Conservation (phyloP, 495 filamentous ascomycete species). For the Tuber brumale region DNA sequence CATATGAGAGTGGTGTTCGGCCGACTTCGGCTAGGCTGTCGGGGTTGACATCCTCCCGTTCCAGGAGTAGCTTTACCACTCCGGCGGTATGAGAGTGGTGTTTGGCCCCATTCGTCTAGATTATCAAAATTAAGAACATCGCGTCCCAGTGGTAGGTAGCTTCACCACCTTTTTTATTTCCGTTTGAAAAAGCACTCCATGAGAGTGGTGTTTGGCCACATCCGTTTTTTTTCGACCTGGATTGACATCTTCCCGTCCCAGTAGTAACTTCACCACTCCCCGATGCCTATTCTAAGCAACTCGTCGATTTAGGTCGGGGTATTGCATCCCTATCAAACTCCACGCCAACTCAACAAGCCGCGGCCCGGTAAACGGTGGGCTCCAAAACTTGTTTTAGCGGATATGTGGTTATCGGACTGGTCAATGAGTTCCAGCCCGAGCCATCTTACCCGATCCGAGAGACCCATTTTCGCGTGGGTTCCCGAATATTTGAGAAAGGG, state of each 20-base stretch:
- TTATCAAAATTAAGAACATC: not conserved
- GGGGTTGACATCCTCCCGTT: slow-evolving; percentile 6
- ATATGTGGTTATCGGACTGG: slow-evolving; percentile 4
- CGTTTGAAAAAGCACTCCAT: not conserved
- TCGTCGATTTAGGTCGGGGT: not conserved
- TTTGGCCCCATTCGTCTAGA: not conserved
- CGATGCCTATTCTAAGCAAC: not conserved
- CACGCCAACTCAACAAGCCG: not conserved
- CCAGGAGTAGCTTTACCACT: slow-evolving; percentile 6
- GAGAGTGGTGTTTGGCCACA: slow-evolving; percentile 3
- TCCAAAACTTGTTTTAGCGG: not conserved
- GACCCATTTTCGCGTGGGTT: not conserved
- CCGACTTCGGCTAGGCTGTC: slow-evolving; percentile 1
- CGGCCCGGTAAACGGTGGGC: not conserved
- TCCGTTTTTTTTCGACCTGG: not conserved
- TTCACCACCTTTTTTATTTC: not conserved
- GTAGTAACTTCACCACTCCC: slow-evolving; percentile 4
- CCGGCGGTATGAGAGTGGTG: slow-evolving; percentile 1
- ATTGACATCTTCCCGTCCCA: slow-evolving; percentile 6
- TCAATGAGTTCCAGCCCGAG: not conserved
- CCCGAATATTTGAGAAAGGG: slow-evolving; percentile 5
- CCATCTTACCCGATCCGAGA: not conserved
- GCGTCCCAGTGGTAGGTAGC: not conserved
- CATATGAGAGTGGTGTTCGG: slow-evolving; percentile 6
- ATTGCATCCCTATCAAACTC: not conserved